Percentiles rank a stretch among this genome's conserved stretches.
phyloP scores from a whole-genome alignment of 768 basidiomycete genomes.

The Psilocybe cubensis region DNA sequence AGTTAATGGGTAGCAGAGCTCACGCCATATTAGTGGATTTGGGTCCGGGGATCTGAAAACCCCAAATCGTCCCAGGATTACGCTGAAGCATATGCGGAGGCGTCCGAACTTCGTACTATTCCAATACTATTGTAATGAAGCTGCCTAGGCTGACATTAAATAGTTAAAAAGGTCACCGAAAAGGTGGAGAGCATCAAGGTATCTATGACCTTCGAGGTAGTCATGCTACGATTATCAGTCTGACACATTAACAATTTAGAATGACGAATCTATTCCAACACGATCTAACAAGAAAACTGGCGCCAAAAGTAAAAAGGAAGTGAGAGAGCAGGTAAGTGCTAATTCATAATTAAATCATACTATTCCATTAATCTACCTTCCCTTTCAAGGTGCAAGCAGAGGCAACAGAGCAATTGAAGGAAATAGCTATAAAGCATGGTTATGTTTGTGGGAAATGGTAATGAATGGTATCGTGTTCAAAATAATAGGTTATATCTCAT shows the following conservation, averaged over 20 bases:
- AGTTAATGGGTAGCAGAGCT: background rate
- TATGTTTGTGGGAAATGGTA: constrained; percentile 74
- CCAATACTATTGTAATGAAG: background rate
- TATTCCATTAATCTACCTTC: background rate
- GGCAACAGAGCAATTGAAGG: constrained; percentile 59
- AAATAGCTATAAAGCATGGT: constrained; percentile 57
- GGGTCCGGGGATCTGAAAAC: constrained; percentile 42
- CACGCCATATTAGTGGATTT: constrained; percentile 61
- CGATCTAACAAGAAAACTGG: constrained; percentile 76
- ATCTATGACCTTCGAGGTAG: constrained; percentile 12
- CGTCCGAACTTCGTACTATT: constrained; percentile 45
- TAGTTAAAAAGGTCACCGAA: constrained; percentile 62
- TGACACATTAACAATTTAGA: constrained; percentile 36
- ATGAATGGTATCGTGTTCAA: background rate
- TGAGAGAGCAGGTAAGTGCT: constrained; percentile 62
- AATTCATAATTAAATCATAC: background rate
- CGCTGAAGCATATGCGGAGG: constrained; percentile 49
- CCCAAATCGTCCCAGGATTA: constrained; percentile 24
- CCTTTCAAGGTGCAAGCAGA: constrained; percentile 57
- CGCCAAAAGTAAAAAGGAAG: constrained; percentile 73
- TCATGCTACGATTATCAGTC: background rate
- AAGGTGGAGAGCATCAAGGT: constrained; percentile 67
- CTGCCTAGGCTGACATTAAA: background rate
- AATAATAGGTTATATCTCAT: background rate
- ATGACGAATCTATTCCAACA: constrained; percentile 65